These are phyloP conservation scores for Pythium oligandrum DNA, from an alignment of 352 stramenopile species.

Conservation along the genomic window DNA sequence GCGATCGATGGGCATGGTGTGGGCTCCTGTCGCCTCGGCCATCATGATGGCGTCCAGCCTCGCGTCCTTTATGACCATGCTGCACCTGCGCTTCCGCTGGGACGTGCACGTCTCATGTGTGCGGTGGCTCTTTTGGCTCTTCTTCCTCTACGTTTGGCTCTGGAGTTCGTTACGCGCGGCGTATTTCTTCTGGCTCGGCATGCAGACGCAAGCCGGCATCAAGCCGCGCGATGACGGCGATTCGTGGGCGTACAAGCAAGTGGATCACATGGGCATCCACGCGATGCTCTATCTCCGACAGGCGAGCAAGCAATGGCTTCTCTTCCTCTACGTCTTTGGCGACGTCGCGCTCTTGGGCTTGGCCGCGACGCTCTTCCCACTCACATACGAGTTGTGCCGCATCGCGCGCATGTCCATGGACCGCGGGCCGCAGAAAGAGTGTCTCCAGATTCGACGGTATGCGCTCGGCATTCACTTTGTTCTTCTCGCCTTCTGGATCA, in stretches of 20 bases:
- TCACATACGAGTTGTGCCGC: conserved; percentile 50
- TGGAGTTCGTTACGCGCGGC: conserved; percentile 32
- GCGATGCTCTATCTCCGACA: conserved; percentile 26
- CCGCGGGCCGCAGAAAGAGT: conserved; percentile 31
- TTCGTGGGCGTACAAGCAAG: conserved; percentile 5
- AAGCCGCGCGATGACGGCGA: background rate
- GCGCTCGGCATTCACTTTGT: conserved; percentile 20
- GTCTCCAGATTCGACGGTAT: conserved; percentile 37
- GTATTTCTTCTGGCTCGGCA: conserved; percentile 28
- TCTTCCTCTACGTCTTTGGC: conserved; percentile 29
- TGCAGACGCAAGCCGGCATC: background rate
- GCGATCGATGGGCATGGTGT: conserved; percentile 14
- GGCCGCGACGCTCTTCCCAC: conserved; percentile 40
- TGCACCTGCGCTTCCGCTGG: conserved; percentile 3
- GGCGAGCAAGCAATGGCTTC: conserved; percentile 16
- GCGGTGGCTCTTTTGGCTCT: conserved; percentile 48
- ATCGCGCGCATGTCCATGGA: conserved; percentile 61
- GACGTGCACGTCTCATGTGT: conserved; percentile 28
- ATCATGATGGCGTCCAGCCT: conserved; percentile 7
- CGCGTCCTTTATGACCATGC: background rate
- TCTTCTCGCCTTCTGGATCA: conserved; percentile 24
- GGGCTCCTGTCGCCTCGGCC: conserved; percentile 2
- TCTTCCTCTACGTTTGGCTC: conserved; percentile 46
- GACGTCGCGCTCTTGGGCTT: conserved; percentile 50
- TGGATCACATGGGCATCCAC: conserved; percentile 48